Conservation (phyloP, 1,284 basidiomycete species). For the Fistulinella cinereoalba region DNA sequence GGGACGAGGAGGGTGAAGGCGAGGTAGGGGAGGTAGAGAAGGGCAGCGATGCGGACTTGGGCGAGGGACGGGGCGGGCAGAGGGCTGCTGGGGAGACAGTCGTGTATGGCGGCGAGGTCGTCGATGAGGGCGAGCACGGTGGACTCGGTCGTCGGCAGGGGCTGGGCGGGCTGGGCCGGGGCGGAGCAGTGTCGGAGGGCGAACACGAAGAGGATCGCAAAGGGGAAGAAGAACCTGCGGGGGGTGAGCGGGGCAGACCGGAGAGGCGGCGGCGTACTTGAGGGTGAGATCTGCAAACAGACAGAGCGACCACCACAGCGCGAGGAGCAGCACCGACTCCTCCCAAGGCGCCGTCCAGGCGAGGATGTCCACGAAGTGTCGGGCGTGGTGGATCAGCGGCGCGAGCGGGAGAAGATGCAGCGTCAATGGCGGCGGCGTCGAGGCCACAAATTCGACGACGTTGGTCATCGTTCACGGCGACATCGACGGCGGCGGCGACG, state of each 20-base stretch:
- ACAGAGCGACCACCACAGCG: conserved; percentile 76
- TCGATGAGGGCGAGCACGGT: conserved; percentile 54
- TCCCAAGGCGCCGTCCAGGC: conserved; percentile 65
- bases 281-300: conserved; percentile 55
- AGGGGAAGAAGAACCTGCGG: conserved; percentile 45
- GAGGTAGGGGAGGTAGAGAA: conserved; percentile 62
- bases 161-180: conserved; percentile 11
- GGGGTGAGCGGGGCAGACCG: background rate
- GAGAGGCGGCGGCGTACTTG: conserved; percentile 47
- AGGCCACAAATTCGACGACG: conserved; percentile 45
- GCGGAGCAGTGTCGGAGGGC: conserved; percentile 33
- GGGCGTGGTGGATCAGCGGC: conserved; percentile 48
- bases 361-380: conserved; percentile 52
- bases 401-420: conserved; percentile 57
- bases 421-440: conserved; percentile 59
- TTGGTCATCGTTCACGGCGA: background rate
- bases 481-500: background rate
- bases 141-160: conserved; percentile 56
- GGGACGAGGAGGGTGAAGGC: conserved; percentile 53
- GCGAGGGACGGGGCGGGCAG: conserved; percentile 32
- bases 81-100: conserved; percentile 49
- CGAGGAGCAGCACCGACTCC: conserved; percentile 67
- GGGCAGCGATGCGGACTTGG: conserved; percentile 45
- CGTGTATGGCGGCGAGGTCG: conserved; percentile 55
- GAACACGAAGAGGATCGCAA: conserved; percentile 38